These are phyloP conservation scores for Lichtheimia ornata DNA, from an alignment of 371 early-diverging fungal species.

Conservation along the genomic window DNA sequence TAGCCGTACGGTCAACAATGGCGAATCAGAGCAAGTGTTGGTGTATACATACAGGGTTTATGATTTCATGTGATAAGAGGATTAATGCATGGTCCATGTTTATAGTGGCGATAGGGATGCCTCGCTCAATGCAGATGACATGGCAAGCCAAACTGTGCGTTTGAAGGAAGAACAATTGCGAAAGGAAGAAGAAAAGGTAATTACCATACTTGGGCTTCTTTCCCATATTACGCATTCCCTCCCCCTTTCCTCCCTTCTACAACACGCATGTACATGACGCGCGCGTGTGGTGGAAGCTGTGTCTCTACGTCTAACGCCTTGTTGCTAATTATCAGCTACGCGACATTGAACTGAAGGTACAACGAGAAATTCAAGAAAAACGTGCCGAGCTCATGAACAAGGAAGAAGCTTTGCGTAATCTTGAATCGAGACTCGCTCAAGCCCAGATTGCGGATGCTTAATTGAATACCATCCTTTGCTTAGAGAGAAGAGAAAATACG, in stretches of 20 bases:
- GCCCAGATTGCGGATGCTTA: constrained; percentile 47
- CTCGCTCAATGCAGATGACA: constrained; percentile 52
- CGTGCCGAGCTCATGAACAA: constrained; percentile 59
- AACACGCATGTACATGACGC: too few relatives aligned
- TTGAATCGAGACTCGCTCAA: constrained; percentile 56
- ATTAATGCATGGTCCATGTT: not conserved
- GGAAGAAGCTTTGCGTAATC: constrained; percentile 58
- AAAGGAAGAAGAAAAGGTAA: constrained; percentile 63
- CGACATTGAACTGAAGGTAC: constrained; percentile 61
- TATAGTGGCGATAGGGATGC: constrained; percentile 24
- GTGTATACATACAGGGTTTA: too few relatives aligned
- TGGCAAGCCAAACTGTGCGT: constrained; percentile 50
- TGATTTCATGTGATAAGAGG: not conserved
- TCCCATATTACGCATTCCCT: too few relatives aligned
- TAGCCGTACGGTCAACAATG: constrained; percentile 60
- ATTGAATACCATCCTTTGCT: not conserved
- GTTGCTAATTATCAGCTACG: constrained; percentile 35
- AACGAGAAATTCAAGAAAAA: constrained; percentile 61
- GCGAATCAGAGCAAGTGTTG: constrained; percentile 42
- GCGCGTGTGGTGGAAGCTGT: too few relatives aligned
- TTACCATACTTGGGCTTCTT: too few relatives aligned
- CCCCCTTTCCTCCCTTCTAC: too few relatives aligned
- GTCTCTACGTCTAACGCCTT: not conserved
- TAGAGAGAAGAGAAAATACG: constrained; percentile 7
- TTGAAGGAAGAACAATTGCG: constrained; percentile 65